Evolutionary conservation across 179 eudicot genomes (phyloP), one percentile per base, ranked within the genome.

Genomic region (Kewa caespitosa): DNA sequence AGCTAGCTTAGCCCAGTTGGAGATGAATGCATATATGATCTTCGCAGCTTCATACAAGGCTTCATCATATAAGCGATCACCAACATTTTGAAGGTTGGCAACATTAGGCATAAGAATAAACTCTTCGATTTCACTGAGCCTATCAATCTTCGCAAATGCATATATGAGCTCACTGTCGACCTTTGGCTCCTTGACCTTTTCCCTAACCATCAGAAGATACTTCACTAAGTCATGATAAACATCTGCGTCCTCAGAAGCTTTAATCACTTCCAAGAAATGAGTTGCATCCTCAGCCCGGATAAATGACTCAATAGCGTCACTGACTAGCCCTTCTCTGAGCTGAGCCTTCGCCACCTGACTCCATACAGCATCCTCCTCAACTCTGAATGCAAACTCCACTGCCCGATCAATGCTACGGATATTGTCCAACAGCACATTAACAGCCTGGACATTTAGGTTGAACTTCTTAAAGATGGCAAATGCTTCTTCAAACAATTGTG

Each of bases 321-420:
- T 84, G 38, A 86, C 89, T 23, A 86, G 73, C 42, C 87, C 89
- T 41, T 84, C 85, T 72, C 76, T 84, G 55, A 86, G 85, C 38
- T 86, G 89, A 60, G 89, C 89, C 86, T 81, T 86, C 0, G 87
- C 89, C 69, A 86, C 89, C 74, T 86, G 87, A 61, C 84, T 86
- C 89, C 89, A 86, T 36, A 86, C 89, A 74, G 83, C 83, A 79
- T 84, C 89, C 78, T 86, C 89, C 79, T 86, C 89, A 63, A 86
- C 89, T 61, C 89, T 85, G 74, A 84, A 86, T 8, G 89, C 89
- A 74, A 86, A 86, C 68, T 86, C 89, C 62, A 86, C 89, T 33
- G 89, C 85, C 30, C 89, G 83, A 34, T 86, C 85, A 36, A 86
- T 79, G 79, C 70, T 84, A 60, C 64, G 80, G 67, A 86, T 84